Conservation (phyloP, 1,139 yeast genomes). For the Yarrowia galli region DNA sequence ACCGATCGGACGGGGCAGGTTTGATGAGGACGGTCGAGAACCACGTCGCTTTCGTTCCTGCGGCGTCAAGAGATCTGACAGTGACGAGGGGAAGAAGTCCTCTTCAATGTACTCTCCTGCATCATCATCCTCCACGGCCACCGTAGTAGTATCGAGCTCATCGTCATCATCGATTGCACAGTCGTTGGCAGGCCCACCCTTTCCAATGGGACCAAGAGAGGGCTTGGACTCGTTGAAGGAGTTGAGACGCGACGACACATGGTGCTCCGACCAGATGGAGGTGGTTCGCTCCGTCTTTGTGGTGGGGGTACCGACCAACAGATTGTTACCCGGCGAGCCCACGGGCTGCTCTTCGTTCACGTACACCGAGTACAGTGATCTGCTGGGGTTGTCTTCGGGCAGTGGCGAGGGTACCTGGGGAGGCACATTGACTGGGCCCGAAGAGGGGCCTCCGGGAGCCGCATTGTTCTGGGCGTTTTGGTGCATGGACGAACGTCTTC, state of each 20-base stretch:
- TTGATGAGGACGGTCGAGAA: constrained; percentile 53
- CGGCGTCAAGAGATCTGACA: constrained; percentile 78
- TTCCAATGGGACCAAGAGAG: constrained; percentile 23
- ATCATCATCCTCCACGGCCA: constrained; percentile 57
- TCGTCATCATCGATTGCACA: constrained; percentile 58
- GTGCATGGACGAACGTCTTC: constrained; percentile 40
- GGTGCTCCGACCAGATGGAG: constrained; percentile 36
- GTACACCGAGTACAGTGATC: constrained; percentile 38
- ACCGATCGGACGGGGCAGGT: constrained; percentile 36
- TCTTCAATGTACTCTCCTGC: constrained; percentile 59
- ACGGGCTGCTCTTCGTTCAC: constrained; percentile 27
- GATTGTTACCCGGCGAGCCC: constrained; percentile 23
- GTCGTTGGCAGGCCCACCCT: constrained; percentile 47
- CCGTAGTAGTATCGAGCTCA: constrained; percentile 47
- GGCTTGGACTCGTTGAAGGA: constrained; percentile 31
- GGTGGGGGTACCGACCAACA: constrained; percentile 23
- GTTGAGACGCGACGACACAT: constrained; percentile 35
- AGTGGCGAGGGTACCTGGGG: constrained; percentile 36
- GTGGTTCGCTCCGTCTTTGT: constrained; percentile 32
- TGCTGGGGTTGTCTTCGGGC: constrained; percentile 40
- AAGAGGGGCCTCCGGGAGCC: constrained; percentile 38
- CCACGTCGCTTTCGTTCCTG: constrained; percentile 74
- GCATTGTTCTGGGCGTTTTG: constrained; percentile 24
- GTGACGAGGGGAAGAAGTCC: constrained; percentile 78
- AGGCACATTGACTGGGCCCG: constrained; percentile 34